Evolutionary conservation across 75 land plant species (phyloP).

Genomic region (Selaginella tamariscina): DNA sequence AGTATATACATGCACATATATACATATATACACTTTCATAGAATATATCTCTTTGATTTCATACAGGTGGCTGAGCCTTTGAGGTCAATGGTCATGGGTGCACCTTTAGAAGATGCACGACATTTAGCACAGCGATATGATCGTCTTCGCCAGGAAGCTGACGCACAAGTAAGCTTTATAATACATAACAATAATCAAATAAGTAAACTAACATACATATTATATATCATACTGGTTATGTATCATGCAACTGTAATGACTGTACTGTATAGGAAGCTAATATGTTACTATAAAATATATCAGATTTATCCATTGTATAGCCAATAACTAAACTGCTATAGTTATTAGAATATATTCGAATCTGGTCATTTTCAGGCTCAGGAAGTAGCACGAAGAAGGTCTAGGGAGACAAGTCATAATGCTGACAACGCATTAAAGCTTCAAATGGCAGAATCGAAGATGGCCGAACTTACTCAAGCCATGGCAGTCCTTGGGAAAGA

Average conservation of each 20-base stretch:
- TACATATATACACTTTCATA: too few species aligned
- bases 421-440: constrained; percentile 50
- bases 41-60: too few species aligned
- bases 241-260: too few species aligned
- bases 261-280: too few species aligned
- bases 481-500: constrained; percentile 65
- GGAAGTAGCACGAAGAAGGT: constrained; percentile 62
- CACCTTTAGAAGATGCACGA: constrained; percentile 94
- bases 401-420: constrained; percentile 38
- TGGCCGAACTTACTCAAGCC: constrained; percentile 53
- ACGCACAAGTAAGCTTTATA: constrained; percentile 73
- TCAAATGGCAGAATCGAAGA: constrained; percentile 62
- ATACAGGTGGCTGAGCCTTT: constrained; percentile 72
- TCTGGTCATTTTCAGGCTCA: constrained; percentile 28
- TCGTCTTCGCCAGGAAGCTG: constrained; percentile 75
- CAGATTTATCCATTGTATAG: too few species aligned
- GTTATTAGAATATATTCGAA: not conserved
- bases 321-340: too few species aligned
- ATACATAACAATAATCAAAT: too few species aligned
- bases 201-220: too few species aligned
- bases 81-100: constrained; percentile 76
- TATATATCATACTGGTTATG: too few species aligned
- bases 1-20: too few species aligned
- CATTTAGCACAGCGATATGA: constrained; percentile 87
- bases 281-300: too few species aligned